phyloP scores from a whole-genome alignment of 202 grass and related monocot genomes.

The Panicum hallii region DNA sequence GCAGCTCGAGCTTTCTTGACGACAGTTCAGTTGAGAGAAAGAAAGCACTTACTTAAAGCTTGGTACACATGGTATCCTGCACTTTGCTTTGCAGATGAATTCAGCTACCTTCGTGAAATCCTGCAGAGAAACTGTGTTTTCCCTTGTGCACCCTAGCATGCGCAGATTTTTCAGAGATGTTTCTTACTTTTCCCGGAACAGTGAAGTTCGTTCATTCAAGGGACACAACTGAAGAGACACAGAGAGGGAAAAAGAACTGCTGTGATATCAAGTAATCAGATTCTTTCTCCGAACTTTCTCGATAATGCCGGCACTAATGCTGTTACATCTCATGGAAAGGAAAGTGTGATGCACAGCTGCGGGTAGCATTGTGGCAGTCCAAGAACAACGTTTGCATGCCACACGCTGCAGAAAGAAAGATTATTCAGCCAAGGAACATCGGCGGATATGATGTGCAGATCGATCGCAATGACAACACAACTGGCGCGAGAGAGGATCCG shows the following conservation, averaged over 20 bases:
- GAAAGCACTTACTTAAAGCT: neutral
- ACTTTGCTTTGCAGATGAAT: neutral
- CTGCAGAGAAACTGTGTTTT: neutral
- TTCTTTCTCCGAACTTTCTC: neutral
- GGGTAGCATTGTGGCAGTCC: neutral
- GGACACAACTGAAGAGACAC: neutral
- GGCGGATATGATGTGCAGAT: neutral
- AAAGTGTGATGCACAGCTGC: neutral
- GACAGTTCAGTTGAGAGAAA: slow-evolving; percentile 10
- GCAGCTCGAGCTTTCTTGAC: slow-evolving; percentile 12
- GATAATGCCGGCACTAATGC: neutral
- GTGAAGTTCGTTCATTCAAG: neutral
- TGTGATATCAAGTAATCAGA: neutral
- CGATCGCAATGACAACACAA: neutral
- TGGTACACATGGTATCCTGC: neutral
- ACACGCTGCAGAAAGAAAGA: neutral
- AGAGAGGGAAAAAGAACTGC: neutral
- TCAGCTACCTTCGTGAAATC: neutral
- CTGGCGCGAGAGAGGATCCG: slow-evolving; percentile 1
- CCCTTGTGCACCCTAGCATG: neutral
- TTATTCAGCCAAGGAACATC: neutral
- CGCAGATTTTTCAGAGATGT: neutral
- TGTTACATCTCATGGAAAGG: slow-evolving; percentile 2
- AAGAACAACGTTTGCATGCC: neutral
- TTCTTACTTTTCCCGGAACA: neutral